Percentiles rank a stretch among this genome's conserved stretches.
Conservation (phyloP, 75 land plant species). For the Pinus albicaulis region DNA sequence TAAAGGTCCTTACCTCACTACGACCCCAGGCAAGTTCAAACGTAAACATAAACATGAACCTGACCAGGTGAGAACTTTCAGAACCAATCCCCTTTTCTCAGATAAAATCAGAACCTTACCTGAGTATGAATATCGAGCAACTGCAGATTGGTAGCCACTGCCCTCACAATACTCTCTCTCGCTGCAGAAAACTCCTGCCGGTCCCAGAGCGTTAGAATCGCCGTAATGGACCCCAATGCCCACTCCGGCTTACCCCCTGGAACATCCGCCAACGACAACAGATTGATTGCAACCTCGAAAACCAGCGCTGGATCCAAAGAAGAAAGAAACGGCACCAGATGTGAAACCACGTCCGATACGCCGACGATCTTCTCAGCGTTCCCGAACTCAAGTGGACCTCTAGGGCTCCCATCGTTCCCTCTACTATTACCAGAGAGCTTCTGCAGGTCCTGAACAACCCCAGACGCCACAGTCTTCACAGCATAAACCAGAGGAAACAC, state of each 20-base stretch:
- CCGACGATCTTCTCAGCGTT: slow-evolving; percentile 89
- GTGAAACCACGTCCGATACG: slow-evolving; percentile 92
- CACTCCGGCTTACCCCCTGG: slow-evolving; percentile 99
- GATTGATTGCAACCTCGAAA: slow-evolving; percentile 92
- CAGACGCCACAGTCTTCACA: slow-evolving; percentile 86
- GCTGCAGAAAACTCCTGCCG: slow-evolving; percentile 93
- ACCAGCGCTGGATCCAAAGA: slow-evolving; percentile 91
- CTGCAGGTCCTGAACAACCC: slow-evolving; percentile 68
- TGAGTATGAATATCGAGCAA: slow-evolving; percentile 92
- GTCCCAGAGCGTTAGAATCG: slow-evolving; percentile 96
- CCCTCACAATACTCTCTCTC: slow-evolving; percentile 92
- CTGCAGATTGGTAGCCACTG: slow-evolving; percentile 93
- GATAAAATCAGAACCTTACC: slow-evolving; percentile 21
- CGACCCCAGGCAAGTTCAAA: no score
- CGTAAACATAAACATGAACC: no score
- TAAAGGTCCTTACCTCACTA: no score
- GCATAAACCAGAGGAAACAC: slow-evolving; percentile 88
- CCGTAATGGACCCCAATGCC: slow-evolving; percentile 93
- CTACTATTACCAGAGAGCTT: slow-evolving; percentile 47
- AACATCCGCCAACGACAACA: slow-evolving; percentile 95
- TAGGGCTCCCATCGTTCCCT: slow-evolving; percentile 20
- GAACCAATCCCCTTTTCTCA: no score
- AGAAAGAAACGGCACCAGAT: slow-evolving; percentile 83
- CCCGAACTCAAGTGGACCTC: slow-evolving; percentile 25
- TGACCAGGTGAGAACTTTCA: no score